Conservation (phyloP, 306 rosid species). For the Cucurbita argyrosperma region DNA sequence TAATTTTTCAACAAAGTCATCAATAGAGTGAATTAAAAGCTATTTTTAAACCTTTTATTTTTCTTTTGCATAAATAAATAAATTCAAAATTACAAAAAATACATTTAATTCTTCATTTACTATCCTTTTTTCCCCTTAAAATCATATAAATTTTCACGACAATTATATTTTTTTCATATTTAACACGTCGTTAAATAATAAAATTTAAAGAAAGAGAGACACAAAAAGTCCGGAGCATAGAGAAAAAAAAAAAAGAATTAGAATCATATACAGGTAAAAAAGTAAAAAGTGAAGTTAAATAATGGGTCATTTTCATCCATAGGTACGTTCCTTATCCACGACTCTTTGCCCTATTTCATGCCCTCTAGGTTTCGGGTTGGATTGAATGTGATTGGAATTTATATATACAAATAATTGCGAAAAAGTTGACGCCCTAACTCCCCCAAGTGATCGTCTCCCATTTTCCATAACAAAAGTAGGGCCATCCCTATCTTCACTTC, state of each 20-base stretch:
- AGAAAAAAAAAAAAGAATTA: neutral
- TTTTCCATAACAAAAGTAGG: neutral
- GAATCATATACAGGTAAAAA: neutral
- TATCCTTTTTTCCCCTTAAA: no score
- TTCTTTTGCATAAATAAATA: no score
- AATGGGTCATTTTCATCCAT: conserved; percentile 33
- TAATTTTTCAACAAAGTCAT: neutral
- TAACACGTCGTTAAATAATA: neutral
- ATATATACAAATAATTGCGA: neutral
- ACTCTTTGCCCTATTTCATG: neutral
- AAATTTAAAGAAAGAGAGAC: neutral
- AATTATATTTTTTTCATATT: no score
- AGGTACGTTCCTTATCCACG: conserved; percentile 44
- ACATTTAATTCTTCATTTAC: no score
- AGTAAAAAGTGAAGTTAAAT: conserved; percentile 42
- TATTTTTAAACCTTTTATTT: no score
- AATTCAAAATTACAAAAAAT: no score
- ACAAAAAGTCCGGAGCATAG: no score
- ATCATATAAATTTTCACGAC: no score
- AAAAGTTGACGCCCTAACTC: neutral
- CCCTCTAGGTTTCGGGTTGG: conserved; percentile 6
- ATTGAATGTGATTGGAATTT: neutral
- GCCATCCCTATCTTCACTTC: neutral
- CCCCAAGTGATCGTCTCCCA: neutral
- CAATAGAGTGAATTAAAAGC: neutral